Evolutionary conservation across 768 basidiomycete species (phyloP).

Genomic region (Fistulinella prunicolor): DNA sequence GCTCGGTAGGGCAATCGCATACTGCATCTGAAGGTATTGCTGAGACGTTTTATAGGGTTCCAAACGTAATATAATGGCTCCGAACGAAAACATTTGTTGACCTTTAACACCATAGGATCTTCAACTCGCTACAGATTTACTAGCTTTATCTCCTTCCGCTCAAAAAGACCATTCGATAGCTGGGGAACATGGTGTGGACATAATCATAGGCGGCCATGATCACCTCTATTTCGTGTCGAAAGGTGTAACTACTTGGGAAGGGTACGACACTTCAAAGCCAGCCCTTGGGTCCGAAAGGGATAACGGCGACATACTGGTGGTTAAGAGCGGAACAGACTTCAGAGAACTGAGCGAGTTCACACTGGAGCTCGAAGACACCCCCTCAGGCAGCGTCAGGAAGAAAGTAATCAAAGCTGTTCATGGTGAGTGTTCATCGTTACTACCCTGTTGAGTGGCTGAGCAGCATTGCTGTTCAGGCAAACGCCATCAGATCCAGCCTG

Average conservation of each 20-base stretch:
- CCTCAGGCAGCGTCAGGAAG: constrained; percentile 58
- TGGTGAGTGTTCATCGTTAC: constrained; percentile 39
- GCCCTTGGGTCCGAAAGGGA: constrained; percentile 72
- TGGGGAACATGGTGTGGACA: constrained; percentile 70
- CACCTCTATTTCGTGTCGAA: constrained; percentile 75
- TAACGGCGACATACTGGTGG: constrained; percentile 62
- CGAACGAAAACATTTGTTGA: constrained; percentile 8
- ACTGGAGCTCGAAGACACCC: constrained; percentile 58
- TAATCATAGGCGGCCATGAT: constrained; percentile 87
- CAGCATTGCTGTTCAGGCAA: constrained; percentile 46
- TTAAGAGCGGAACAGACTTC: constrained; percentile 91
- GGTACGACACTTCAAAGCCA: constrained; percentile 48
- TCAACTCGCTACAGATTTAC: constrained; percentile 59
- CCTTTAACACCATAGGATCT: constrained; percentile 52
- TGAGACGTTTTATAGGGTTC: constrained; percentile 20
- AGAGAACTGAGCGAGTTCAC: constrained; percentile 77
- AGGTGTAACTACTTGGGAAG: constrained; percentile 66
- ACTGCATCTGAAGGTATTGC: not conserved
- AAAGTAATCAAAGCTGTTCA: constrained; percentile 60
- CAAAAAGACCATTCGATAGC: constrained; percentile 44
- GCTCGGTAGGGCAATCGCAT: constrained; percentile 48
- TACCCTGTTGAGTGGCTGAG: not conserved
- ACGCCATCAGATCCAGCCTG: constrained; percentile 59
- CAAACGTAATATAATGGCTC: constrained; percentile 26
- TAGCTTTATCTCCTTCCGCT: constrained; percentile 55